Base-by-base conservation (phyloP, 2,329 filamentous ascomycete genomes). In the Scytalidium lignicola region DNA sequence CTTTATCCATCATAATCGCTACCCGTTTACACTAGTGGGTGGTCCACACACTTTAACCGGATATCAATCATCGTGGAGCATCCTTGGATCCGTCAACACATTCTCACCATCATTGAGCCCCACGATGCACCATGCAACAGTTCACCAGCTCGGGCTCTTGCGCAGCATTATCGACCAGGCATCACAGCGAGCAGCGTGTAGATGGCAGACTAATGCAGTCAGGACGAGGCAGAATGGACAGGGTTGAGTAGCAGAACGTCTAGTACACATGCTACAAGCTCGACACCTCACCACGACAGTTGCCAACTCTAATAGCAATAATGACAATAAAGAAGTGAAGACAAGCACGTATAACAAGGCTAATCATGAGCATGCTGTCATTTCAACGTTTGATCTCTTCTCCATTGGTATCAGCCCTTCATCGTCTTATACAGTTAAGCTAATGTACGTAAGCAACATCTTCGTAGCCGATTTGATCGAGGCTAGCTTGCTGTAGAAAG, bases 371-470 rank as follows among this genome's bases (percentile, higher is more conserved):
- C 74, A 76, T 55, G 74, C 74, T 50, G 74, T 76, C 57, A 76
- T 76, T 49, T 76, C 74, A 2, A 72, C 74, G 0, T 76, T 76
- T 53, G 74, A 76, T 57, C 65, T 76, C 28, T 76, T 76, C 60
- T 75, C 73, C 26, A 74, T 76, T 46, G 74, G 74, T 55, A 75
- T 76, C 54, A 74, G 74, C 0, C 74, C 74, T 10, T 76, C 73
- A 0, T 76, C 74, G 2, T 76, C 73, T 10, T 74, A 76, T 58
- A 76, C 74, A 0, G 74, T 76, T 20, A 74, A 74, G 1, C 74
- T 74, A n/a, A 76, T 76, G 74, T 70, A 74, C 17, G 74, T 73
- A 6, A 73, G 74, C 28, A 74, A 74, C 56, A 76, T 76, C 55
- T 76, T 76, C 52, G 68, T 76, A 19, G 64, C 70, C 15, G 74